Evolutionary conservation across 352 stramenopile genomes (phyloP).

Genomic region (Globisporangium heterothallicum): DNA sequence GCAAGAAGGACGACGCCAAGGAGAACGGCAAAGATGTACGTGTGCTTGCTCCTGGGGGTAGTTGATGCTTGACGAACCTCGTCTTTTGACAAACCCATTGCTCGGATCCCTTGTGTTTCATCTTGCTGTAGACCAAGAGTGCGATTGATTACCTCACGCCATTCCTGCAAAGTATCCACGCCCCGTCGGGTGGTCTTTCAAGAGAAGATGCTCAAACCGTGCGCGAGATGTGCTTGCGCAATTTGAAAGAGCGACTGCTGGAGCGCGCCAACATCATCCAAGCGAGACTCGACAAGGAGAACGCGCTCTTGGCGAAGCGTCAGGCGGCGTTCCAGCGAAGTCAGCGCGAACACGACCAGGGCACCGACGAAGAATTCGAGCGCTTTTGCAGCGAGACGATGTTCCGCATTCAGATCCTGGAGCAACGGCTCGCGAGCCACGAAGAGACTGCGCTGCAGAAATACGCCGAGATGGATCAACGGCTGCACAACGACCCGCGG

Average conservation of each 20-base stretch:
- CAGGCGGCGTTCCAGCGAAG: constrained; percentile 91
- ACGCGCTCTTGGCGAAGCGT: constrained; percentile 85
- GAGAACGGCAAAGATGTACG: constrained; percentile 64
- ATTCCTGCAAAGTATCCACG: constrained; percentile 86
- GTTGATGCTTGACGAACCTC: background rate
- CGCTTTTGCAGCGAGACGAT: constrained; percentile 93
- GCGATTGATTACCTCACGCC: constrained; percentile 92
- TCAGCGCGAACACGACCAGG: constrained; percentile 88
- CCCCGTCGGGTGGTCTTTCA: constrained; percentile 35
- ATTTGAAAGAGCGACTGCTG: constrained; percentile 90
- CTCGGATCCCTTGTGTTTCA: background rate
- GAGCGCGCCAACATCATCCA: constrained; percentile 95
- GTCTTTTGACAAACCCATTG: no score
- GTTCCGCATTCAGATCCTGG: constrained; percentile 95
- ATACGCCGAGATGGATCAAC: constrained; percentile 92
- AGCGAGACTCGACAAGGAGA: constrained; percentile 90
- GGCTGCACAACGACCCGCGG: constrained; percentile 82
- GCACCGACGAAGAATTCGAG: constrained; percentile 92
- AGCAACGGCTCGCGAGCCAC: constrained; percentile 89
- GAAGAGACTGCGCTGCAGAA: constrained; percentile 92
- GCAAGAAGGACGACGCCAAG: constrained; percentile 59
- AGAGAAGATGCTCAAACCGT: constrained; percentile 85
- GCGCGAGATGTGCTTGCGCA: constrained; percentile 88
- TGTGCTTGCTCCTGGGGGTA: background rate
- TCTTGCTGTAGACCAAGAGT: constrained; percentile 38